Conservation (phyloP, 192 early-diverging fungal species). For the Mortierella alpina region DNA sequence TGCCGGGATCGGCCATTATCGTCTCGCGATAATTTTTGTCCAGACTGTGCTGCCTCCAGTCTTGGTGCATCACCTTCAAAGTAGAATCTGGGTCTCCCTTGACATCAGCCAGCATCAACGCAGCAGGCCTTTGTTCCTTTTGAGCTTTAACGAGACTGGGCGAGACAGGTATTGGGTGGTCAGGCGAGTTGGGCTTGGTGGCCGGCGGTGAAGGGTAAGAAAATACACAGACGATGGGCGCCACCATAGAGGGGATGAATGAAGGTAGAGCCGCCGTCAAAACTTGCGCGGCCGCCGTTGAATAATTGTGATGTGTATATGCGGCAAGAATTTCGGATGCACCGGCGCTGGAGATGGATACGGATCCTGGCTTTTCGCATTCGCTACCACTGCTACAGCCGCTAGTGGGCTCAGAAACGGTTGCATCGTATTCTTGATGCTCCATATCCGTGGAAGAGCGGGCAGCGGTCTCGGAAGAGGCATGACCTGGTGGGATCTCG, state of each 20-base stretch:
- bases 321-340: slow-evolving; percentile 44
- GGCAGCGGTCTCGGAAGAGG: background rate
- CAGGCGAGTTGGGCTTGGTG: slow-evolving; percentile 22
- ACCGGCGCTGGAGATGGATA: slow-evolving; percentile 34
- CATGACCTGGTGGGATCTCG: background rate
- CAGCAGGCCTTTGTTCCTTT: background rate
- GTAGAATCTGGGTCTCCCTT: background rate
- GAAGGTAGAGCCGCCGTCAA: slow-evolving; percentile 35
- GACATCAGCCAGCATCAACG: background rate
- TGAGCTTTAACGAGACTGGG: background rate
- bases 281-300: slow-evolving; percentile 28
- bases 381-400: background rate
- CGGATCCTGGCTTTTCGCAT: background rate
- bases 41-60: background rate
- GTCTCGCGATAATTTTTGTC: background rate
- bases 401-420: too few species aligned
- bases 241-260: slow-evolving; percentile 49
- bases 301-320: slow-evolving; percentile 44
- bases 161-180: slow-evolving; percentile 8
- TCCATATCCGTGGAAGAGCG: background rate
- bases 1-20: slow-evolving; percentile 9
- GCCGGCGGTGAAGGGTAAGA: slow-evolving; percentile 28
- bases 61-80: background rate
- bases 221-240: slow-evolving; percentile 51
- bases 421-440: background rate